Evolutionary conservation across 2,329 filamentous ascomycete genomes (phyloP), one percentile per base, ranked within the genome.

Genomic region (Fusarium sublunatum): DNA sequence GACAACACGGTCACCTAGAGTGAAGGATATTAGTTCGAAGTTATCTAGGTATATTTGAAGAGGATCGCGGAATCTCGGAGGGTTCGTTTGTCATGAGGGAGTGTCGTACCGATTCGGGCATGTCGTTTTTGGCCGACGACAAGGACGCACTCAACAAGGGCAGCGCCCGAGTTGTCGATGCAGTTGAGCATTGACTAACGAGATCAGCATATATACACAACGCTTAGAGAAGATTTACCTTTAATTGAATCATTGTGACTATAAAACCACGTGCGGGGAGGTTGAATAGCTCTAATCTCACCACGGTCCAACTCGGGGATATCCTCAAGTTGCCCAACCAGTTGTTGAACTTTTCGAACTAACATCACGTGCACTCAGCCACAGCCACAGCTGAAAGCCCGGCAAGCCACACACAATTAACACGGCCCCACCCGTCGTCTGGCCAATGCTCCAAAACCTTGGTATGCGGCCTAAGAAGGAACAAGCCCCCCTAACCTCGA

Each of bases 151-250:
- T 99, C 95, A 80, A 98, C 95, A 69, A 99, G 85, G 72, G 95
- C 93, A 70, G 95, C 95, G 76, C 95, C 95, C 67, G 95, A 98
- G 84, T 97, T 99, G 89, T 99, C 95, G 87, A 99, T 98, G 89
- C 95, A 98, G 81, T 95, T 97, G 73, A 99, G 87, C 87, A 99
- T 92, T 76, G 93, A 91, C 95, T 97, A 70, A 0, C 7, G 29
- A 9, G 0, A 47, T 73, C 12, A 72, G 65, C 5, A 31, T 11
- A 1, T 2, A 1, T 1, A 5, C 3, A 3, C 3, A 9, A 2
- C 1, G 5, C 11, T 3, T 8, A 3, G 11, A 6, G n/a, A 12
- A 12, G 1, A 5, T 34, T 22, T 68, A 88, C 91, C 88, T 94
- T 94, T 84, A 95, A 80, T 86, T 95, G 92, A 80, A 96, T 96